Conservation (phyloP, 805 yeast genomes). For the Ogataea zsoltii region DNA sequence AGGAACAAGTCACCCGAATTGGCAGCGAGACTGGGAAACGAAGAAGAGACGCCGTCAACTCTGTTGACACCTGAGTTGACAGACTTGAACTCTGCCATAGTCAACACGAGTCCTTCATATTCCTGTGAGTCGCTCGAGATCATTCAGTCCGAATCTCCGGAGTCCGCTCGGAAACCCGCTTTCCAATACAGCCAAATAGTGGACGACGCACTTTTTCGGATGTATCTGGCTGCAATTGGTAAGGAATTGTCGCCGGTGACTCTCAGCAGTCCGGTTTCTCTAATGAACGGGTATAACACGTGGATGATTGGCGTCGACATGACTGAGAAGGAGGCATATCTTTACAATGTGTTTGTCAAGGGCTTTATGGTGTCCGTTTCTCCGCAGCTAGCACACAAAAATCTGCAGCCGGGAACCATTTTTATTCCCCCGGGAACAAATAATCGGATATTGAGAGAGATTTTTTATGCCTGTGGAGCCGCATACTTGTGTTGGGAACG, state of each 20-base stretch:
- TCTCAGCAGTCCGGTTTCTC: constrained; percentile 1
- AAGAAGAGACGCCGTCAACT: no score
- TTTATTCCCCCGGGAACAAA: constrained; percentile 38
- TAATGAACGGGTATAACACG: constrained; percentile 17
- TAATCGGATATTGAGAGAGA: constrained; percentile 27
- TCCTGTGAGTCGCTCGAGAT: no score
- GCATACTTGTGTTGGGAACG: constrained; percentile 37
- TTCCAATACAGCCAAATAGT: constrained; percentile 10
- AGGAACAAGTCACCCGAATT: background rate
- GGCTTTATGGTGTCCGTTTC: constrained; percentile 43
- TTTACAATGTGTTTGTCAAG: constrained; percentile 38
- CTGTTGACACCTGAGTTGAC: no score
- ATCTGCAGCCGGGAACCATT: constrained; percentile 41
- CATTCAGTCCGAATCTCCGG: no score
- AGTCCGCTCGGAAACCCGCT: no score
- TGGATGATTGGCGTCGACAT: constrained; percentile 22
- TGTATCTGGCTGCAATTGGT: constrained; percentile 16
- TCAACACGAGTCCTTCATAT: no score
- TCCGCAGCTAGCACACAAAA: constrained; percentile 43
- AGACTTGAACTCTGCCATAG: no score
- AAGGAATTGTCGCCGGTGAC: constrained; percentile 11
- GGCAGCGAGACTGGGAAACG: no score
- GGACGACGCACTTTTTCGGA: constrained; percentile 27
- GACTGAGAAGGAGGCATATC: constrained; percentile 19
- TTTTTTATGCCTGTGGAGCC: constrained; percentile 42